These are phyloP conservation scores for Pleurotus giganteus DNA, from an alignment of 768 basidiomycete genomes.

Conservation along the genomic window DNA sequence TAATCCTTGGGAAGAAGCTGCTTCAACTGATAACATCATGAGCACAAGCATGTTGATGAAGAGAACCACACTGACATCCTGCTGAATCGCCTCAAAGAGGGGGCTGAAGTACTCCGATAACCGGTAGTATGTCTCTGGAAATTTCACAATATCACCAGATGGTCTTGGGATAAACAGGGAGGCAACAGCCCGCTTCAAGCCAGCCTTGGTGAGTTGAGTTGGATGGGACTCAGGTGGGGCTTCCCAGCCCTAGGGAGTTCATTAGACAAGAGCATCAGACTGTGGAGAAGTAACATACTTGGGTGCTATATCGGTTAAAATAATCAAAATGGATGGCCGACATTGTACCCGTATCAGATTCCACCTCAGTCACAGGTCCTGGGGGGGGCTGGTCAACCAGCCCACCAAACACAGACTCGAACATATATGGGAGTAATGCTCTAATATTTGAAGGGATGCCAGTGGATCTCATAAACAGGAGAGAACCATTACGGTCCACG, in stretches of 20 bases:
- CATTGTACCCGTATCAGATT: too few species aligned
- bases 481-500: too few species aligned
- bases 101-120: not conserved
- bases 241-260: not conserved
- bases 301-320: not conserved
- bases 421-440: too few species aligned
- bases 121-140: not conserved
- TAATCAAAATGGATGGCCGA: not conserved
- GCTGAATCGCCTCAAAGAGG: not conserved
- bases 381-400: too few species aligned
- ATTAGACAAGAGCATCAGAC: not conserved
- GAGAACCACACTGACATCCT: not conserved
- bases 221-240: not conserved
- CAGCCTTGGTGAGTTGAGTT: not conserved
- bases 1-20: conserved; percentile 12
- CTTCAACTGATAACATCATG: not conserved
- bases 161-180: not conserved
- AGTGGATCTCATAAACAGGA: too few species aligned
- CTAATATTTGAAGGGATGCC: too few species aligned
- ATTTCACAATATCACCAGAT: not conserved
- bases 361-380: too few species aligned
- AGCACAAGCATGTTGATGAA: not conserved
- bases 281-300: not conserved
- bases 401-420: too few species aligned
- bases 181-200: not conserved